Conservation (phyloP, 441 rosid genomes). For the Aleurites moluccanus region DNA sequence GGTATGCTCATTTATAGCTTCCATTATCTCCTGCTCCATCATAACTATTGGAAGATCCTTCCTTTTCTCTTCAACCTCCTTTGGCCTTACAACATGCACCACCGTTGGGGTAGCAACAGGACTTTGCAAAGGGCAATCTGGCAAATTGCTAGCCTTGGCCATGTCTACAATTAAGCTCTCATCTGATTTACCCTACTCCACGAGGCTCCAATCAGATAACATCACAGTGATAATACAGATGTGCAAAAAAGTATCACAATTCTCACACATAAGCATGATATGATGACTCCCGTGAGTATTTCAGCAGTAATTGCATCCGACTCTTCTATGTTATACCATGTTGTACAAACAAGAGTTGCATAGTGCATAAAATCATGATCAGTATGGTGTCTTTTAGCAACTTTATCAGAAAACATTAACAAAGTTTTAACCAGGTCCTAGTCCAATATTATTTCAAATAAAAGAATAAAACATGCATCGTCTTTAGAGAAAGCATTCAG, state of each 20-base stretch:
- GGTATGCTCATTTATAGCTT: slow-evolving; percentile 72
- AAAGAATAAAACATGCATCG: neutral
- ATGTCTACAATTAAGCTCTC: slow-evolving; percentile 28
- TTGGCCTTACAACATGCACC: slow-evolving; percentile 55
- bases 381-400: neutral
- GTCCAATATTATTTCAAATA: neutral
- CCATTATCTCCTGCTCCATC: slow-evolving; percentile 99
- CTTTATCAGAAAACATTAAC: neutral
- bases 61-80: slow-evolving; percentile 66
- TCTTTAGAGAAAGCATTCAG: neutral
- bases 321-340: neutral
- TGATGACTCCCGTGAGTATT: neutral
- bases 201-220: slow-evolving; percentile 23
- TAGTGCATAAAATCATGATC: neutral
- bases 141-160: slow-evolving; percentile 22
- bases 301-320: neutral
- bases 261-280: neutral
- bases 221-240: slow-evolving; percentile 1
- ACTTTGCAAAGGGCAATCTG: slow-evolving; percentile 33
- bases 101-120: slow-evolving; percentile 40
- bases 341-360: neutral
- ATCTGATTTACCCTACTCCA: slow-evolving; percentile 39
- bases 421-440: neutral
- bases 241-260: neutral
- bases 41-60: slow-evolving; percentile 91